Evolutionary conservation across 768 basidiomycete genomes (phyloP), one percentile per base, ranked within the genome.

Genomic region (Leucocoprinus birnbaumii): DNA sequence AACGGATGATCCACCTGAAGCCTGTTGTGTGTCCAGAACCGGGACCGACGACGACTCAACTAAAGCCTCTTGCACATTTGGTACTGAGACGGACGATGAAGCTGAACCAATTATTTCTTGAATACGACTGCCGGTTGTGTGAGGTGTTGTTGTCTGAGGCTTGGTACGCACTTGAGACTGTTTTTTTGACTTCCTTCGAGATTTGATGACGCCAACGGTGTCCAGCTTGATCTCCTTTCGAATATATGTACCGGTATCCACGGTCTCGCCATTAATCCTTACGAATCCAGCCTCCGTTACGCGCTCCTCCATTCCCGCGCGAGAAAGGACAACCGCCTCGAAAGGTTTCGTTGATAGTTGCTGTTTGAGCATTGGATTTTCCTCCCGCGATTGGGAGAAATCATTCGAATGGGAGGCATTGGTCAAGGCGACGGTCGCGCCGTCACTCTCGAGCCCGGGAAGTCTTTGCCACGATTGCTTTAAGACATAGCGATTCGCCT

Each of bases 391-490:
- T 38, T 38, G 38, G 31, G 31, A 5, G 31, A 5, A 5, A 16
- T 38, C 38, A 16, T 4, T 4, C 16, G 38, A 13, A 38, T 26
- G 5, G 10, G 38, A 51, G 4, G 49, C 24, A 38, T 51, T 51
- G 14, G 3, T 4, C 4, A 51, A 25, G 9, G 25, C 22, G 14
- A 22, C 37, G 8, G 10, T 14, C 8, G n/a, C 40, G 8, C 11
- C 11, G 13, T 51, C 49, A n/a, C n/a, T n/a, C n/a, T n/a, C n/a
- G 2, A 31, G 19, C 14, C 16, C 49, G 25, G 49, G 49, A 2
- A 51, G 35, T 19, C 49, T 38, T 26, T 51, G 49, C 49, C 49
- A 51, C 0, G 49, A 41, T 18, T 51, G 49, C 3, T 51, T 51
- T 25, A 51, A 14, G 16, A 51, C 49, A 16, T 40, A 26, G 8